These are phyloP conservation scores for Metschnikowia drakensbergensis DNA, from an alignment of 805 yeast genomes.

Conservation along the genomic window DNA sequence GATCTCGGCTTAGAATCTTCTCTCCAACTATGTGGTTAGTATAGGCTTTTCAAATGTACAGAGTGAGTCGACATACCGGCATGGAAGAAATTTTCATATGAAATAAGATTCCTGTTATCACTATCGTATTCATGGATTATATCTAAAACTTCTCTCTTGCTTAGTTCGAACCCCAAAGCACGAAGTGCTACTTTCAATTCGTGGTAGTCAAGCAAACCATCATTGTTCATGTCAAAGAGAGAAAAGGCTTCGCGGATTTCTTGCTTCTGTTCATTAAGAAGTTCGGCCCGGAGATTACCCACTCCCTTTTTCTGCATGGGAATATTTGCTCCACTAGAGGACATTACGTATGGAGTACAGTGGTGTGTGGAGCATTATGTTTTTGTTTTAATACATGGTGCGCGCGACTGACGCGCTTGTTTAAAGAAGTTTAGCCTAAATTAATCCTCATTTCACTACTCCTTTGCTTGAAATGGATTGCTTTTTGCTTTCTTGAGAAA, in stretches of 20 bases:
- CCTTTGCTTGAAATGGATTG: not conserved
- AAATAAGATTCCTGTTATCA: constrained; percentile 66
- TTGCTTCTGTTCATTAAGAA: constrained; percentile 81
- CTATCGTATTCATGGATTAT: constrained; percentile 79
- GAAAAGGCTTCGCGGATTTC: constrained; percentile 91
- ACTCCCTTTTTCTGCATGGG: constrained; percentile 19
- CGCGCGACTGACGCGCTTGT: constrained; percentile 5
- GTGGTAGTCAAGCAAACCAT: constrained; percentile 86
- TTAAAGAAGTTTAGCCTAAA: not conserved
- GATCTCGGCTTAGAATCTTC: constrained; percentile 82
- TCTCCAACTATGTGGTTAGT: constrained; percentile 59
- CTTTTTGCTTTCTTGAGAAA: not conserved
- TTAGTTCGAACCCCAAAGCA: constrained; percentile 86
- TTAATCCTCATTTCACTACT: not conserved
- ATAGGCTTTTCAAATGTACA: constrained; percentile 2
- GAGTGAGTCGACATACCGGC: constrained; percentile 47
- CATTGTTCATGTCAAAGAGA: constrained; percentile 88
- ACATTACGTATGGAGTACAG: constrained; percentile 10
- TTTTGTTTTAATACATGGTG: constrained; percentile 1
- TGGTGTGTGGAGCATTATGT: not conserved
- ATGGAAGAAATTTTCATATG: constrained; percentile 76
- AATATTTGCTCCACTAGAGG: constrained; percentile 3
- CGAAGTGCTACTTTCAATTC: constrained; percentile 91
- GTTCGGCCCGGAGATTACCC: constrained; percentile 56
- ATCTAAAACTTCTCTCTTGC: constrained; percentile 69